Conservation (phyloP, 2,329 filamentous ascomycete genomes). For the Xenoacremonium recifei region DNA sequence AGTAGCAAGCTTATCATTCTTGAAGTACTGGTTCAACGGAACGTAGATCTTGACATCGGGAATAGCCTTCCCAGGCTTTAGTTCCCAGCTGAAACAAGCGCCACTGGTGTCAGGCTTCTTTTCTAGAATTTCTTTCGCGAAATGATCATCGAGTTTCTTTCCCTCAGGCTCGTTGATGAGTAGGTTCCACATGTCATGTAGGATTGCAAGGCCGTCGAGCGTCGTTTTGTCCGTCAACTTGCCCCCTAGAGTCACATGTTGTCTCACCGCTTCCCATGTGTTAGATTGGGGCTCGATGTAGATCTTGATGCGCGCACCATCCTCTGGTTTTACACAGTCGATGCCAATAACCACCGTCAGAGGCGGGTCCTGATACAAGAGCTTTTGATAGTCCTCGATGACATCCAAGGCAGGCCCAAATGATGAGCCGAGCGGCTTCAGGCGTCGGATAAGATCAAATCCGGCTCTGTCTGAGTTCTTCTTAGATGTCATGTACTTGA, state of each 20-base stretch:
- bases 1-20: constrained; percentile 8
- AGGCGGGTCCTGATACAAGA: constrained; percentile 12
- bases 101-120: constrained; percentile 16
- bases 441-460: constrained; percentile 20
- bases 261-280: constrained; percentile 19
- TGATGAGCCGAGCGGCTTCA: constrained; percentile 13
- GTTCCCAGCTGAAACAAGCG: constrained; percentile 26
- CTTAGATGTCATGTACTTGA: constrained; percentile 23
- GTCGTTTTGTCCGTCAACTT: constrained; percentile 16
- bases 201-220: constrained; percentile 18
- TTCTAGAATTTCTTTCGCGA: constrained; percentile 11
- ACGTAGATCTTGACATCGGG: constrained; percentile 27
- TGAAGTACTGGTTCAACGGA: constrained; percentile 23
- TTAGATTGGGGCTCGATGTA: constrained; percentile 23
- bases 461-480: constrained; percentile 16
- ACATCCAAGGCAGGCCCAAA: constrained; percentile 13
- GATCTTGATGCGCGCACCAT: constrained; percentile 25
- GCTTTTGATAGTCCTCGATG: constrained; percentile 18
- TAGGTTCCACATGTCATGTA: constrained; percentile 23
- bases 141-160: constrained; percentile 6
- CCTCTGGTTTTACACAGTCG: constrained; percentile 23
- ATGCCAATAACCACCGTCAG: constrained; percentile 25
- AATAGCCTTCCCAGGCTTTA: constrained; percentile 18
- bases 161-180: constrained; percentile 22
- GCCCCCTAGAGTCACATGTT: constrained; percentile 25